These are phyloP conservation scores for Saksenaea vasiformis DNA, from an alignment of 371 early-diverging fungal genomes.

Conservation along the genomic window DNA sequence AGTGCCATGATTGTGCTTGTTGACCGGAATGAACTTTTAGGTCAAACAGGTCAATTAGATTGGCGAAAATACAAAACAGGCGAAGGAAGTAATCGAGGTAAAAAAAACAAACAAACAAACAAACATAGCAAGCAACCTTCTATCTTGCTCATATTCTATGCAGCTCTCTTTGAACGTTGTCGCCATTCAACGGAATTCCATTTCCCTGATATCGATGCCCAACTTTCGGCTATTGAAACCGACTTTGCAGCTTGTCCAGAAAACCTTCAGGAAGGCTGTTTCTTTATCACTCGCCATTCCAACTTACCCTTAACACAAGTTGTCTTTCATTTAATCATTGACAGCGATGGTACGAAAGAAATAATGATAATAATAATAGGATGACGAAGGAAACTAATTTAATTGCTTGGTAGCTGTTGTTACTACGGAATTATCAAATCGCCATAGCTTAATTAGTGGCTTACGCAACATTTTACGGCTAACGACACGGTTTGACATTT, in stretches of 20 bases:
- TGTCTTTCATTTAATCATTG: constrained; percentile 71
- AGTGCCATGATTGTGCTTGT: constrained; percentile 68
- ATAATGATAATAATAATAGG: background rate
- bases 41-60: constrained; percentile 20
- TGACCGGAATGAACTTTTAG: constrained; percentile 50
- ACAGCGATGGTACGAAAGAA: constrained; percentile 44
- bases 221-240: constrained; percentile 57
- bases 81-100: constrained; percentile 67
- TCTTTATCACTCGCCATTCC: constrained; percentile 78
- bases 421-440: constrained; percentile 45
- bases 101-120: background rate
- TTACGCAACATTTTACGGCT: constrained; percentile 65
- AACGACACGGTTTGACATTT: constrained; percentile 70
- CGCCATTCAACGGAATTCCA: constrained; percentile 77
- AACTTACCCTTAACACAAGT: constrained; percentile 75
- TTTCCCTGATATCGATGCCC: constrained; percentile 70
- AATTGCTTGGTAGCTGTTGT: constrained; percentile 25
- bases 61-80: constrained; percentile 65
- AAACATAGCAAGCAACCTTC: too few relatives aligned
- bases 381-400: background rate
- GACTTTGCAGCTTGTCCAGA: constrained; percentile 39
- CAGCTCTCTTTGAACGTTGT: constrained; percentile 68
- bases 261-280: constrained; percentile 63
- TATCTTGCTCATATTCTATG: too few relatives aligned
- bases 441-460: constrained; percentile 61